Evolutionary conservation across 352 stramenopile species (phyloP).

Genomic region (Pythium phragmiticola): DNA sequence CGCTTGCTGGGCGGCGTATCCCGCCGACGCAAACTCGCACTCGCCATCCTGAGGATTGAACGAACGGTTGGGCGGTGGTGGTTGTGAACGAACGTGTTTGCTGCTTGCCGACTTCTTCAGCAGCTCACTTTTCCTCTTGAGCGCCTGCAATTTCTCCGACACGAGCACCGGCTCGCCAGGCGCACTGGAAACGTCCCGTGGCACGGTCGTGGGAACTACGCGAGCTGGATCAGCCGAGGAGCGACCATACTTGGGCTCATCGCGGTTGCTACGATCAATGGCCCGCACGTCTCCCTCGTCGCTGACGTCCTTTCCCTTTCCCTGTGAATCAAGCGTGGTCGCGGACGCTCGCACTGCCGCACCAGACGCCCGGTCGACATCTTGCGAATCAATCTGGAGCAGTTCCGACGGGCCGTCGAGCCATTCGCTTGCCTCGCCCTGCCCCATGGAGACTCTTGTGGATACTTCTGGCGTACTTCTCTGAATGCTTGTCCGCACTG

Average conservation of each 20-base stretch:
- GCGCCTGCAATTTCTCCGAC: constrained; percentile 45
- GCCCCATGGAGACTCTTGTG: neutral
- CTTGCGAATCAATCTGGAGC: neutral
- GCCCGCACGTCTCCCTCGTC: neutral
- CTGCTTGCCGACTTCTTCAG: constrained; percentile 45
- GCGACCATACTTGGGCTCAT: neutral
- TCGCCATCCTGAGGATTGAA: constrained; percentile 30
- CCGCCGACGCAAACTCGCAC: constrained; percentile 15
- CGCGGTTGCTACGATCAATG: neutral
- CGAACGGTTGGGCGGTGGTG: neutral
- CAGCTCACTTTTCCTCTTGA: constrained; percentile 63
- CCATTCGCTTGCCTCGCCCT: neutral
- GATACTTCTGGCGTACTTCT: no score
- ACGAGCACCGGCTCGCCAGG: constrained; percentile 32
- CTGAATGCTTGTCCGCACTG: constrained; percentile 1
- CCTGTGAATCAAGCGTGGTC: neutral
- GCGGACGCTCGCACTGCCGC: neutral
- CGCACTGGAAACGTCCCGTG: constrained; percentile 20
- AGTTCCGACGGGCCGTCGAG: constrained; percentile 10
- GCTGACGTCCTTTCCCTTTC: neutral
- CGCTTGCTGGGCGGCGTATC: constrained; percentile 20
- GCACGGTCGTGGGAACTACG: neutral
- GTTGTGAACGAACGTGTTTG: constrained; percentile 27
- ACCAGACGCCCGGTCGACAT: neutral
- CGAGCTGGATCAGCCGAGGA: constrained; percentile 1